phyloP scores from a whole-genome alignment of 2,329 filamentous ascomycete species.

The Pseudodiploospora longispora region DNA sequence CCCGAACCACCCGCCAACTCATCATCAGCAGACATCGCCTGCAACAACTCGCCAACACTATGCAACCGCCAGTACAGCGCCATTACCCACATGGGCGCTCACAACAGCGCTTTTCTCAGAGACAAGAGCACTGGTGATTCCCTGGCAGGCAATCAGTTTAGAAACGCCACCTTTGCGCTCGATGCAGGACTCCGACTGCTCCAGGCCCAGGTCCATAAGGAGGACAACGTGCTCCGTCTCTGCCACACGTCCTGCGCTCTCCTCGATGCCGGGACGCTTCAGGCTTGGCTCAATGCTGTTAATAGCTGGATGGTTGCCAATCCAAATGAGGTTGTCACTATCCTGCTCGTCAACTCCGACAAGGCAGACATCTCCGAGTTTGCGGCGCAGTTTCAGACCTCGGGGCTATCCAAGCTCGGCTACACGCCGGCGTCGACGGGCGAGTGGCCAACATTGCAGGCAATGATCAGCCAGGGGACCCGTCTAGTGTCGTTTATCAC shows the following conservation, averaged over 20 bases:
- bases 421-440: slow-evolving; percentile 44
- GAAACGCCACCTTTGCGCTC: slow-evolving; percentile 63
- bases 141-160: slow-evolving; percentile 63
- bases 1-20: slow-evolving; percentile 9
- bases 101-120: slow-evolving; percentile 65
- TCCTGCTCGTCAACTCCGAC: slow-evolving; percentile 66
- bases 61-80: slow-evolving; percentile 66
- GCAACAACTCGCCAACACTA: slow-evolving; percentile 74
- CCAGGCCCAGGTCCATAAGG: slow-evolving; percentile 62
- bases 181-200: slow-evolving; percentile 64
- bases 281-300: slow-evolving; percentile 55
- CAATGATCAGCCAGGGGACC: slow-evolving; percentile 55
- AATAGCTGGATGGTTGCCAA: slow-evolving; percentile 62
- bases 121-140: slow-evolving; percentile 54
- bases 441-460: slow-evolving; percentile 64
- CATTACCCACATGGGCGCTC: slow-evolving; percentile 70
- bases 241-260: slow-evolving; percentile 63
- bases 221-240: slow-evolving; percentile 50
- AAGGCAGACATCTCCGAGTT: slow-evolving; percentile 47
- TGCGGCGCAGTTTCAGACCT: slow-evolving; percentile 43
- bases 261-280: slow-evolving; percentile 60
- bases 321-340: slow-evolving; percentile 66
- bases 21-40: slow-evolving; percentile 35
- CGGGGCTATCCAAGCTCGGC: slow-evolving; percentile 53
- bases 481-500: slow-evolving; percentile 65